Evolutionary conservation across 495 filamentous ascomycete genomes (phyloP).

Genomic region (Trypethelium eluteriae): DNA sequence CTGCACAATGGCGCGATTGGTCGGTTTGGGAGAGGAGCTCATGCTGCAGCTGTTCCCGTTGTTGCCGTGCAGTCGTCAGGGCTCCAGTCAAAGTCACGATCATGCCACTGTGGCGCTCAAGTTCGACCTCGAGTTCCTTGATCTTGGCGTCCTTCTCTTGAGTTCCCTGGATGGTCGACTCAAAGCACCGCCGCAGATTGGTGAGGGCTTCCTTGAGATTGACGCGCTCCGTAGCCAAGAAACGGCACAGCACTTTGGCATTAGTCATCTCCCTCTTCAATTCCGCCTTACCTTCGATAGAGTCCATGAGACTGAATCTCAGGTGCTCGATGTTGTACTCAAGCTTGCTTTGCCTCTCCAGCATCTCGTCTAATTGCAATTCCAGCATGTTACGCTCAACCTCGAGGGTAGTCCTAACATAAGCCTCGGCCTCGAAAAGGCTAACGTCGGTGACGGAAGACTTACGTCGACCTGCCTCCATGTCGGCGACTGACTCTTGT

Average conservation of each 20-base stretch:
- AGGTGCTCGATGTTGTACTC: not conserved
- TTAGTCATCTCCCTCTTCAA: not conserved
- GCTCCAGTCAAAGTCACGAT: not conserved
- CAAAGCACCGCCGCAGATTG: not conserved
- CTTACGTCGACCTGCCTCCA: not conserved
- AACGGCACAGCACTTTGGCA: not conserved
- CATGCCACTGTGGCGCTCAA: not conserved
- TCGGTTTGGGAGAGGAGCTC: not conserved
- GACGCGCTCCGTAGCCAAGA: not conserved
- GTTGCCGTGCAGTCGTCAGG: not conserved
- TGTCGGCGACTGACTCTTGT: not conserved
- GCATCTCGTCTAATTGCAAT: not conserved
- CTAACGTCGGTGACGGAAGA: not conserved
- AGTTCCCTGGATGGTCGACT: not conserved
- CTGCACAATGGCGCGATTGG: not conserved
- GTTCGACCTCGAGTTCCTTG: not conserved
- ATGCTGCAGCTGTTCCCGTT: not conserved
- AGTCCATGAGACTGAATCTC: not conserved
- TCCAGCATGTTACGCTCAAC: not conserved
- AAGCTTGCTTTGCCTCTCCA: not conserved
- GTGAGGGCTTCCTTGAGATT: not conserved
- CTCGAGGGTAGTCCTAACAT: not conserved
- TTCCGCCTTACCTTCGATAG: not conserved
- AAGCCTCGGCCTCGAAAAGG: conserved; percentile 4
- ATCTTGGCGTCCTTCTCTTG: not conserved